Evolutionary conservation across 306 rosid species (phyloP), one percentile per base, ranked within the genome.

Genomic region (Crotalaria pallida): DNA sequence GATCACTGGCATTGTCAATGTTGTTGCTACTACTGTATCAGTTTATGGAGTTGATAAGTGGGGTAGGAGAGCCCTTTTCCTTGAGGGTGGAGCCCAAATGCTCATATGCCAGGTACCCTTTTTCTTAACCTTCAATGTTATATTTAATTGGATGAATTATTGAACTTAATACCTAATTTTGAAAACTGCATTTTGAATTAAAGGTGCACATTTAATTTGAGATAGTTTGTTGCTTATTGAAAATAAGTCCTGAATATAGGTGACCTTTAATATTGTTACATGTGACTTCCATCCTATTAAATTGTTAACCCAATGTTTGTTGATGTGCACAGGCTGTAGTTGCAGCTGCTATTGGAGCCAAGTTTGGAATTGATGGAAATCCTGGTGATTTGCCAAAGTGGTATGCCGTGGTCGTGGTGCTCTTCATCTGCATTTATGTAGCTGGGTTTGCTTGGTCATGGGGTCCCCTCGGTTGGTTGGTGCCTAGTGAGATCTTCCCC

Each of bases 381-480:
- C 91, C 96, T 1, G 99, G 91, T 0, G 60, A 83, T 0, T 67
- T 94, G 69, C 99, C 97, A 3, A 86, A 84, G 72, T 91, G 97
- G 99, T 94, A 94, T 72, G 97, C 99, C 0, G 6, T 85, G 3
- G 88, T 91, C 17, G 96, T 94, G 81, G 99, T 94, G 47, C 22
- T 94, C 2, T 94, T 90, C 91, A 94, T 94, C 9, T 94, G 99
- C 77, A 75, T 87, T 1, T 94, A 94, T 2, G 97, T 94, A 0
- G 78, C 99, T 0, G 99, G 89, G 2, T 94, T 90, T 31, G 97
- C 99, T 0, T 94, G 99, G 99, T 94, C 99, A 11, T 94, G 99
- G 99, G 99, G 99, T 15, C 99, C 99, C 0, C 86, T 94, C 0
- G 99, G 99, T 0, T 94, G 99, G 98, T 47, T 94, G 24, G 98